These are phyloP conservation scores for Gnomoniopsis smithogilvyi DNA, from an alignment of 2,329 filamentous ascomycete species.

Conservation along the genomic window DNA sequence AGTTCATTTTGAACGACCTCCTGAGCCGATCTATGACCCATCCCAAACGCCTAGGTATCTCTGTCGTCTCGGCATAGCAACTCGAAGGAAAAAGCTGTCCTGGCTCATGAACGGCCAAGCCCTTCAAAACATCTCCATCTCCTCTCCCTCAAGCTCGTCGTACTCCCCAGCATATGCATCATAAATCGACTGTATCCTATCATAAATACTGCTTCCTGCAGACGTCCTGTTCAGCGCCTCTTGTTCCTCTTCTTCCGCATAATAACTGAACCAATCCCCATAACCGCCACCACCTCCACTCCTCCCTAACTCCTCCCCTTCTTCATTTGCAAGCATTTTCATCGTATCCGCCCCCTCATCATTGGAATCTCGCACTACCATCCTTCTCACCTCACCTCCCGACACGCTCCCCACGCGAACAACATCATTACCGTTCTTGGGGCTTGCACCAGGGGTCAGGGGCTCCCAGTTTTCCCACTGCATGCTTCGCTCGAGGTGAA, in stretches of 20 bases:
- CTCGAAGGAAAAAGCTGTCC: background rate
- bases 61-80: background rate
- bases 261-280: conserved; percentile 10
- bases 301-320: background rate
- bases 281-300: background rate
- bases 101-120: too few relatives aligned
- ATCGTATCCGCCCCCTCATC: background rate
- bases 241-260: background rate
- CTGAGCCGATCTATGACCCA: background rate
- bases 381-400: background rate
- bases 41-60: background rate
- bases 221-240: background rate
- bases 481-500: conserved; percentile 9
- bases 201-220: conserved; percentile 1
- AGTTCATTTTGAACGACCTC: background rate
- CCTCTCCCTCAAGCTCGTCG: background rate
- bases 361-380: background rate
- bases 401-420: conserved; percentile 1
- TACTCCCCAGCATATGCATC: conserved; percentile 10
- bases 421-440: background rate
- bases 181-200: conserved; percentile 14
- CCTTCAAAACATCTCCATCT: background rate
- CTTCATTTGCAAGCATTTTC: conserved; percentile 4
- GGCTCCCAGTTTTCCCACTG: background rate
- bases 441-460: background rate